Evolutionary conservation across 2,329 filamentous ascomycete species (phyloP).

Genomic region (Beauveria sp.): DNA sequence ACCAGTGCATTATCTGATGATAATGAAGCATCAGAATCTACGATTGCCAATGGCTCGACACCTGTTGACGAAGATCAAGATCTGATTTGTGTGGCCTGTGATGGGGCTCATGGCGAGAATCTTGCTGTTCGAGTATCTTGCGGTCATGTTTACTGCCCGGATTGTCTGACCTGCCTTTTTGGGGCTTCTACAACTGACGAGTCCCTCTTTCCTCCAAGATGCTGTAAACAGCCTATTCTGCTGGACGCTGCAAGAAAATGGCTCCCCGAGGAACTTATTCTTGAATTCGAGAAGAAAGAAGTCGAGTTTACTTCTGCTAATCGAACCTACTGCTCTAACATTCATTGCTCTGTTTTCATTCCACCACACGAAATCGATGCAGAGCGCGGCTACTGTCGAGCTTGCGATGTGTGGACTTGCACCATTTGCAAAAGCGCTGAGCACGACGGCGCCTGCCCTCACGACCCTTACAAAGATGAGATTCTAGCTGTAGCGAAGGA

Average conservation of each 20-base stretch:
- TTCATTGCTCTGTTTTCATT: not conserved
- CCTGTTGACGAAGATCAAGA: too few species aligned
- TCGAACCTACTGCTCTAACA: not conserved
- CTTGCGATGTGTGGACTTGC: not conserved
- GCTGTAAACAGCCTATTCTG: not conserved
- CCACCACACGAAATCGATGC: not conserved
- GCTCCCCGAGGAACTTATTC: not conserved
- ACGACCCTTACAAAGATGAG: conserved; percentile 30
- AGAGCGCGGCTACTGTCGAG: not conserved
- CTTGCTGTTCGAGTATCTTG: not conserved
- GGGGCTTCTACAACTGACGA: not conserved
- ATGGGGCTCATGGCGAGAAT: not conserved
- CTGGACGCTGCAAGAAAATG: not conserved
- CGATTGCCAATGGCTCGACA: too few species aligned
- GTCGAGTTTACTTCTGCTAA: not conserved
- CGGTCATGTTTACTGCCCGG: not conserved
- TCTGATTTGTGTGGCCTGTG: not conserved
- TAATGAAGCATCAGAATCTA: not conserved
- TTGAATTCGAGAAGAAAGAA: not conserved
- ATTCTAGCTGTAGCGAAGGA: conserved; percentile 30
- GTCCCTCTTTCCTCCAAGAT: not conserved
- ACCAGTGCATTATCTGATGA: too few species aligned
- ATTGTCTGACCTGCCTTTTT: not conserved
- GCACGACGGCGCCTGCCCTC: conserved; percentile 26
- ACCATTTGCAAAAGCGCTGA: not conserved